phyloP scores from a whole-genome alignment of 306 rosid genomes.

The Cucurbita argyrosperma region DNA sequence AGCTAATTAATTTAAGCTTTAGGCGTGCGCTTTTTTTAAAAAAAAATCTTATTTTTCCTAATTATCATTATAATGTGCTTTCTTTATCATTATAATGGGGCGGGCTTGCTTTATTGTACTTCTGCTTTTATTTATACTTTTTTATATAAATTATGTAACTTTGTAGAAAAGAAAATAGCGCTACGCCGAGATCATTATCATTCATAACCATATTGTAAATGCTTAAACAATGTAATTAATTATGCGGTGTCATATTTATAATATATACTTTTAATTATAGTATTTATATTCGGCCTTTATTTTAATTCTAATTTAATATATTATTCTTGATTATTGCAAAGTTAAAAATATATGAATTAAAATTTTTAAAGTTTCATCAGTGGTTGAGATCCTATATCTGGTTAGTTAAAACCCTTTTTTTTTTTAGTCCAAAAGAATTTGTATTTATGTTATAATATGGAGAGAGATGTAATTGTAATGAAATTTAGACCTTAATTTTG shows the following conservation, averaged over 20 bases:
- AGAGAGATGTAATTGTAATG: neutral
- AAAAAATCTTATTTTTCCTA: constrained; percentile 16
- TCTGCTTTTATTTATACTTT: neutral
- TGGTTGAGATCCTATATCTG: neutral
- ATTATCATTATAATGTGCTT: constrained; percentile 9
- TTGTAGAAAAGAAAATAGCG: neutral
- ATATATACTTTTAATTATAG: neutral
- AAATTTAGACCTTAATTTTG: neutral
- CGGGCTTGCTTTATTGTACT: constrained; percentile 3
- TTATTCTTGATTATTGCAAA: no score
- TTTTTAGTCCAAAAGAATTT: neutral
- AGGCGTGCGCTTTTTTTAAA: neutral
- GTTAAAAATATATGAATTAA: no score
- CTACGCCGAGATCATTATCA: neutral
- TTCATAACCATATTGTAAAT: constrained; percentile 7
- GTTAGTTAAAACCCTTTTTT: constrained; percentile 1
- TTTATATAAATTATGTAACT: neutral
- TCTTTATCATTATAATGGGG: constrained; percentile 5
- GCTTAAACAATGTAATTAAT: neutral
- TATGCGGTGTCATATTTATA: neutral
- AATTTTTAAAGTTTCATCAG: neutral
- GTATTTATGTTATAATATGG: neutral
- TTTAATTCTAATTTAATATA: no score
- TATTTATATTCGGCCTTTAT: no score
- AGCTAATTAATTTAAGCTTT: constrained; percentile 10